phyloP scores from a whole-genome alignment of 129 eudicot species.

The Flaveria trinervia region DNA sequence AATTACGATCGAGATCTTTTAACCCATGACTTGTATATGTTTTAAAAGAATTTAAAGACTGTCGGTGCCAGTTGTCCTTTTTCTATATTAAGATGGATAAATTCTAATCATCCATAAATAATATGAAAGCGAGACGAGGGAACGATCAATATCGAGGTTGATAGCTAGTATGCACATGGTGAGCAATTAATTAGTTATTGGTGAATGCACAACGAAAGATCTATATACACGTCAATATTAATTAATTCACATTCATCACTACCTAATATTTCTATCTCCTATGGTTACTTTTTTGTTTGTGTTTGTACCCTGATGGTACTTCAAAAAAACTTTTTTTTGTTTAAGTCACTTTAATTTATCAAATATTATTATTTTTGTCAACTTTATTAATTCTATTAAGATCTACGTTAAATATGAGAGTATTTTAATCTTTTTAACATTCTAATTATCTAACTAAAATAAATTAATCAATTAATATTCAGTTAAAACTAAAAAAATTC shows the following conservation, averaged over 20 bases:
- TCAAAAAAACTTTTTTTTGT: too few species aligned
- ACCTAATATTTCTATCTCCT: background rate
- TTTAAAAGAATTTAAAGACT: background rate
- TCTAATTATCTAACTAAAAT: too few species aligned
- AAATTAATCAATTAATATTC: too few species aligned
- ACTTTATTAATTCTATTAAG: too few species aligned
- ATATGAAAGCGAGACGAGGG: slow-evolving; percentile 28
- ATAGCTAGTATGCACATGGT: slow-evolving; percentile 24
- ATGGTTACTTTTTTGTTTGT: background rate
- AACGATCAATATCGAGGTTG: slow-evolving; percentile 23
- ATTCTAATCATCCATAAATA: slow-evolving; percentile 27
- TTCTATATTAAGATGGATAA: background rate
- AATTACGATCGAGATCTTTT: background rate
- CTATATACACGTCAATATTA: slow-evolving; percentile 10
- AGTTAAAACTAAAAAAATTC: too few species aligned
- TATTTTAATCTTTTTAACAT: too few species aligned
- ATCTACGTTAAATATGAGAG: too few species aligned
- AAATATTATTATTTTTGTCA: too few species aligned
- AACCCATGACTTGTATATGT: background rate
- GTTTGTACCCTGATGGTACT: too few species aligned
- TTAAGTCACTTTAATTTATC: too few species aligned
- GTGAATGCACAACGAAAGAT: background rate
- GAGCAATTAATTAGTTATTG: slow-evolving; percentile 1
- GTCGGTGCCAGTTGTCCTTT: slow-evolving; percentile 29
- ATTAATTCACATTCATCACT: too few species aligned